These are phyloP conservation scores for Melanogaster broomeanus DNA, from an alignment of 768 basidiomycete species.

Conservation along the genomic window DNA sequence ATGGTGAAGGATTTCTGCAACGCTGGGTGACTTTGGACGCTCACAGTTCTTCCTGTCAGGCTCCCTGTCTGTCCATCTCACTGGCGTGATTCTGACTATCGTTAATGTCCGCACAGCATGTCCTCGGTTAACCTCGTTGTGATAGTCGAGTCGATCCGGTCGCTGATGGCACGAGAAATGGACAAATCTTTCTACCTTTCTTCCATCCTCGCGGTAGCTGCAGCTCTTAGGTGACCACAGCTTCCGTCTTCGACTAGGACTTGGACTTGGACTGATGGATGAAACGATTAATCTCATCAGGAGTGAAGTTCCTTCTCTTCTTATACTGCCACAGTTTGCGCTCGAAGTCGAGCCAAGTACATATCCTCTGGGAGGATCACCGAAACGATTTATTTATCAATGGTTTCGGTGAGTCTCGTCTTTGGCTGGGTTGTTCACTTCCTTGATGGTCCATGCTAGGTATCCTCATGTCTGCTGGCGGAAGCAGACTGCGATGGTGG, in stretches of 20 bases:
- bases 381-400: slow-evolving; percentile 92
- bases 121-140: slow-evolving; percentile 88
- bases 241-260: background rate
- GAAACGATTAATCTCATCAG: slow-evolving; percentile 38
- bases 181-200: slow-evolving; percentile 70
- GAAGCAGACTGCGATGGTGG: slow-evolving; percentile 81
- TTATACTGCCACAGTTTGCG: slow-evolving; percentile 82
- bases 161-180: slow-evolving; percentile 62
- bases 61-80: slow-evolving; percentile 38
- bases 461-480: slow-evolving; percentile 81
- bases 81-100: background rate
- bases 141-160: slow-evolving; percentile 81
- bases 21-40: background rate
- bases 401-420: slow-evolving; percentile 53
- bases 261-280: background rate
- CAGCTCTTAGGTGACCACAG: slow-evolving; percentile 62
- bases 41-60: slow-evolving; percentile 37
- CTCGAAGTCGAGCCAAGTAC: slow-evolving; percentile 85
- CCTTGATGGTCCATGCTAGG: slow-evolving; percentile 41
- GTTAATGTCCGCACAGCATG: slow-evolving; percentile 57
- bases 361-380: slow-evolving; percentile 96
- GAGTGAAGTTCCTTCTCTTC: slow-evolving; percentile 85
- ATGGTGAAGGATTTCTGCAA: slow-evolving; percentile 47
- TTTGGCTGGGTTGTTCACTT: background rate
- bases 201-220: slow-evolving; percentile 79